Evolutionary conservation across 208 protist species (phyloP).

Genomic region (Trypanosoma conorhini): DNA sequence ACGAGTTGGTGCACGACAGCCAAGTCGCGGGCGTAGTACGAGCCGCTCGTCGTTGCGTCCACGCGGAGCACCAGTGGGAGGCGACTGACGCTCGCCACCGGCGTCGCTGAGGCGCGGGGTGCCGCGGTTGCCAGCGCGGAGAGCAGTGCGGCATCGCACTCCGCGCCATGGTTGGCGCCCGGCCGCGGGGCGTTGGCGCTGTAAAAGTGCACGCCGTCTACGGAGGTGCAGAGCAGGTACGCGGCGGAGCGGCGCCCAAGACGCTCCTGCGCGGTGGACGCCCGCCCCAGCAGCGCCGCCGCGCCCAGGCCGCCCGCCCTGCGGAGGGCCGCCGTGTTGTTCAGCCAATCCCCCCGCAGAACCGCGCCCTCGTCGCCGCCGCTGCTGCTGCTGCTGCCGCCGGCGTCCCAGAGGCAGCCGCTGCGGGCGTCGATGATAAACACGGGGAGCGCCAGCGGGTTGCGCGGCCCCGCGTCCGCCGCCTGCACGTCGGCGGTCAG

Average conservation of each 20-base stretch:
- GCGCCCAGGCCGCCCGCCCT: conserved; percentile 23
- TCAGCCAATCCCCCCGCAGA: conserved; percentile 11
- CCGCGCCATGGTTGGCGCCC: background rate
- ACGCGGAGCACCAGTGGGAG: conserved; percentile 28
- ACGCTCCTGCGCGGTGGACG: conserved; percentile 13
- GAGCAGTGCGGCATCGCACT: background rate
- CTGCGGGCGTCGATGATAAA: conserved; percentile 50
- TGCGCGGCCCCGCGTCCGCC: background rate
- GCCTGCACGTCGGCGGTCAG: background rate
- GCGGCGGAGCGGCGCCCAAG: conserved; percentile 33
- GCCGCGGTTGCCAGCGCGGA: conserved; percentile 2
- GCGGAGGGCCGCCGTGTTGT: conserved; percentile 33
- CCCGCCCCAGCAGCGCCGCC: conserved; percentile 16
- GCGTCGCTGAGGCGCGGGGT: conserved; percentile 4
- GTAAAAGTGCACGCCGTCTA: conserved; percentile 68
- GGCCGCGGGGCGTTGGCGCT: conserved; percentile 39
- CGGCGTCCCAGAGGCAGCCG: conserved; percentile 30
- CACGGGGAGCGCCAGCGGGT: conserved; percentile 41
- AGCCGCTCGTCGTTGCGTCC: conserved; percentile 10
- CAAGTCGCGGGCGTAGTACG: conserved; percentile 27
- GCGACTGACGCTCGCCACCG: conserved; percentile 16
- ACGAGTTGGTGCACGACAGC: conserved; percentile 15
- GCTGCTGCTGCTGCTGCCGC: background rate
- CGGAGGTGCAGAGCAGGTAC: conserved; percentile 50
- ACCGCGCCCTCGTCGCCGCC: conserved; percentile 4